These are phyloP conservation scores for Teratosphaeria gauchensis DNA, from an alignment of 2,329 filamentous ascomycete genomes.

Conservation along the genomic window DNA sequence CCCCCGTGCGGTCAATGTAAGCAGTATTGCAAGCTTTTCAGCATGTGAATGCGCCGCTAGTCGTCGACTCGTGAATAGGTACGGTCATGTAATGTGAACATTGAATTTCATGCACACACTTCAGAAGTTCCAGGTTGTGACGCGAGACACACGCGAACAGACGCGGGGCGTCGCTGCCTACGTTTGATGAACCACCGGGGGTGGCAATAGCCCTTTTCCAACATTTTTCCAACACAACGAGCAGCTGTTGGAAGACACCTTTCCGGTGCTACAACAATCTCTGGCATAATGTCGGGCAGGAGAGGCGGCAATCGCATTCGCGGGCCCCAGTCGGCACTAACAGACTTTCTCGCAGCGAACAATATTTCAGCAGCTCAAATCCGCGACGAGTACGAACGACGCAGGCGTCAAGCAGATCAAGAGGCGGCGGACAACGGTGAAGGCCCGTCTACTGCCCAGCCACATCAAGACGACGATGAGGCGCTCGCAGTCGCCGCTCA, in stretches of 20 bases:
- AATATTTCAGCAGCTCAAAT: constrained; percentile 63
- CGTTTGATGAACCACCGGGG: background rate
- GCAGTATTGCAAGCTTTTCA: too few species aligned
- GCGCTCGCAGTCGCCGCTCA: constrained; percentile 21
- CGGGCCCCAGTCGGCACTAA: constrained; percentile 56
- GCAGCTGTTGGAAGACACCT: background rate
- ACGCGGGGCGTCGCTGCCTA: background rate
- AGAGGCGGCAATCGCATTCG: constrained; percentile 40
- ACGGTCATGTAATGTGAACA: background rate
- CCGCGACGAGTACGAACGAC: constrained; percentile 47
- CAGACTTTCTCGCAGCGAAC: constrained; percentile 59
- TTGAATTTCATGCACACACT: background rate
- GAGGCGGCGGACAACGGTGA: constrained; percentile 27
- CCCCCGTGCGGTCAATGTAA: too few species aligned
- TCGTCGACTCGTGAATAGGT: background rate
- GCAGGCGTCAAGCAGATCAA: constrained; percentile 40
- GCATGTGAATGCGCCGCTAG: background rate
- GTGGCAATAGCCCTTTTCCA: background rate
- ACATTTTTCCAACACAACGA: background rate
- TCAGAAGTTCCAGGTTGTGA: background rate
- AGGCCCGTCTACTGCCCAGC: constrained; percentile 24
- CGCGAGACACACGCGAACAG: background rate
- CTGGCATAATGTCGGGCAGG: constrained; percentile 25
- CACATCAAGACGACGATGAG: constrained; percentile 23
- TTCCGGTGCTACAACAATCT: background rate